Base-by-base conservation (phyloP, 108 stramenopile genomes). In the Asterionellopsis glacialis region DNA sequence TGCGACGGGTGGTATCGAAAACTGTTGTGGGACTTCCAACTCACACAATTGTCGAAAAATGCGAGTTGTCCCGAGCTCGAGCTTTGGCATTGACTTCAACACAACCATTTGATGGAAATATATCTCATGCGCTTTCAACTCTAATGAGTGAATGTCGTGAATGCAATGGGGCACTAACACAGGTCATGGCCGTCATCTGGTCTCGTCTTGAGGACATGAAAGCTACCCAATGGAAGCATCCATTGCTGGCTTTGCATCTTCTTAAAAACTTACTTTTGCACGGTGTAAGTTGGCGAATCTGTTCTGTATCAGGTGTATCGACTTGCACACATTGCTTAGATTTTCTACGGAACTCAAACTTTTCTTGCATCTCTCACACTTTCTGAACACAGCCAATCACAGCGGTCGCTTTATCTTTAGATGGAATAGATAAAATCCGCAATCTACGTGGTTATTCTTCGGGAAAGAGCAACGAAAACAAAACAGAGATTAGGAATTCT, bases 161-260 rank as follows among this genome's bases (percentile, higher is more conserved):
- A 38, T 72, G 52, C 18, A 61, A 61, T 18, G 39, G 47, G 9
- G 26, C 65, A 57, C 57, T 80, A 39, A 50, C 68, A 21, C 67
- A 80, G 27, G 59, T 63, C 0, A 65, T 80, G 53, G 75, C 72
- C 58, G 66, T 80, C 22, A 45, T 73, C 18, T 80, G 79, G 79
- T 57, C 72, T 41, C 66, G 79, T 11, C 70, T 76, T 11, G 67
- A 65, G 19, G 79, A 80, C 41, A 56, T 61, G n/a, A 75, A 64
- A 41, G 72, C 69, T 15, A 54, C 61, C 55, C 59, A 72, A 41
- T 75, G 70, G 70, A 74, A 71, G 51, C 72, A 76, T 45, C 45
- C 71, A 16, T 51, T 69, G 19, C 72, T 76, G 23, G 71, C 69
- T 22, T 40, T 80, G 42, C 67, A 73, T 25, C 23, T 80, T 14